Conservation (phyloP, 2,329 filamentous ascomycete species). For the Apiospora koreana region DNA sequence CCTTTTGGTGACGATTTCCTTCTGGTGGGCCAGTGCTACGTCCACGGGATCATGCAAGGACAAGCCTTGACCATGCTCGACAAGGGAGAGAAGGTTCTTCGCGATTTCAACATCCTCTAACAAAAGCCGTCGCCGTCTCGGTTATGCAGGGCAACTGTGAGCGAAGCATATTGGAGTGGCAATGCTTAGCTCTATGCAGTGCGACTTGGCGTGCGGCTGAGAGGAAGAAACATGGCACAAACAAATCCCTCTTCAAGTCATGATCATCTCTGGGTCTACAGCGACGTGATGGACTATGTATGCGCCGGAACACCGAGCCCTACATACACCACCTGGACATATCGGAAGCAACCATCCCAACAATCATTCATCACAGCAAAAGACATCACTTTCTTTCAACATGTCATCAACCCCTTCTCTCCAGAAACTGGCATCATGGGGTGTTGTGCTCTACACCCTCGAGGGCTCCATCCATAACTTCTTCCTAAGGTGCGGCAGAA, state of each 20-base stretch:
- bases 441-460: neutral
- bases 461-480: neutral
- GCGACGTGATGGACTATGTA: too few relatives aligned
- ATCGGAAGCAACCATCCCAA: too few relatives aligned
- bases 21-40: neutral
- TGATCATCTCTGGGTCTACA: too few relatives aligned
- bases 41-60: neutral
- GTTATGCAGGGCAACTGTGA: neutral
- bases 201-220: neutral
- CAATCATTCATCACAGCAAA: neutral
- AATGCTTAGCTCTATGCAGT: neutral
- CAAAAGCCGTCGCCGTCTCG: neutral
- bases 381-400: neutral
- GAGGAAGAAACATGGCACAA: neutral
- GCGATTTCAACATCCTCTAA: neutral
- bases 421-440: neutral
- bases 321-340: too few relatives aligned
- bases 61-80: neutral
- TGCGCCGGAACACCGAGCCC: too few relatives aligned
- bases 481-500: neutral
- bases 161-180: neutral
- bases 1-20: neutral
- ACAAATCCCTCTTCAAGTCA: neutral
- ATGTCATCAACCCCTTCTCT: neutral
- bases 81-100: neutral